Percentiles rank a stretch among this genome's conserved stretches.
Evolutionary conservation across 2,329 filamentous ascomycete species (phyloP).

Genomic region (Aulographum hederae): DNA sequence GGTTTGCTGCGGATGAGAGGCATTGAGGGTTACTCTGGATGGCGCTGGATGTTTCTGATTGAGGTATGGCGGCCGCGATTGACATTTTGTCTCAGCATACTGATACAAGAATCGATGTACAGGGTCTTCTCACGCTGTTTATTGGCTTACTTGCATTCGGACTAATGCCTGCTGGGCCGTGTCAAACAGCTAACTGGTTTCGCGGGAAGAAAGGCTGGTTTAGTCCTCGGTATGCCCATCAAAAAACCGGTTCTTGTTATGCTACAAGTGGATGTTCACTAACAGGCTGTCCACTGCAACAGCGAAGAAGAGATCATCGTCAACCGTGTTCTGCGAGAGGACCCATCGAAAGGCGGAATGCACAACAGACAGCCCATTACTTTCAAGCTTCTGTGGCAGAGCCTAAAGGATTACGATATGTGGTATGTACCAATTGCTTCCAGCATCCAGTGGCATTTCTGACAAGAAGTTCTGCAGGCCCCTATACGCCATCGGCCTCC

Average conservation of each 20-base stretch:
- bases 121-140: slow-evolving; percentile 9
- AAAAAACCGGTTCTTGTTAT: neutral
- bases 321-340: slow-evolving; percentile 11
- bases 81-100: neutral
- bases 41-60: slow-evolving; percentile 9
- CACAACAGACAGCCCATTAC: slow-evolving; percentile 12
- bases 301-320: slow-evolving; percentile 11
- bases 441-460: neutral
- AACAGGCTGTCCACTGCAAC: too few species aligned
- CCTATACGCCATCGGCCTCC: slow-evolving; percentile 10
- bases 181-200: slow-evolving; percentile 12
- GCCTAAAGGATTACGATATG: slow-evolving; percentile 10
- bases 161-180: slow-evolving; percentile 10
- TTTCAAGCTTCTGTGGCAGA: slow-evolving; percentile 8
- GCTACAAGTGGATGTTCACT: neutral
- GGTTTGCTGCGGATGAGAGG: slow-evolving; percentile 16
- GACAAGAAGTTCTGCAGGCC: slow-evolving; percentile 1
- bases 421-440: slow-evolving; percentile 6
- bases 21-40: slow-evolving; percentile 9
- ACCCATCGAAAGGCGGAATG: slow-evolving; percentile 10
- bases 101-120: slow-evolving; percentile 1
- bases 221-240: slow-evolving; percentile 3
- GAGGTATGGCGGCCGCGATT: slow-evolving; percentile 1
- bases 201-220: slow-evolving; percentile 17
- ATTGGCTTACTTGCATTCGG: slow-evolving; percentile 8